Evolutionary conservation across 2,329 filamentous ascomycete genomes (phyloP), one percentile per base, ranked within the genome.

Genomic region (Talaromyces sp.): DNA sequence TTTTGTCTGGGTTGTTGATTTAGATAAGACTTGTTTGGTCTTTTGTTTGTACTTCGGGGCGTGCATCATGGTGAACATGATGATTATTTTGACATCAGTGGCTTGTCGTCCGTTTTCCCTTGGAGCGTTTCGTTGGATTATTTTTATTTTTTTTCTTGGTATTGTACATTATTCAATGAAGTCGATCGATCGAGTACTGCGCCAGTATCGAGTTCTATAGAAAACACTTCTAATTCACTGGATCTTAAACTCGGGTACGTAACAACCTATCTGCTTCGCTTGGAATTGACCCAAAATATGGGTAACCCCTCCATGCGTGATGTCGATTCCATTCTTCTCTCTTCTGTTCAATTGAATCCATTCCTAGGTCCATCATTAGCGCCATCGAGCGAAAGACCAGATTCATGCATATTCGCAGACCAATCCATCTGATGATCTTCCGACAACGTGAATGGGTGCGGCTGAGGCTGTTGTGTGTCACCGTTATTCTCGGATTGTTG

Each of bases 391-490:
- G 56, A 53, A 13, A 63, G 61, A 22, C 55, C 63, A 41, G 31
- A 61, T 39, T 22, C 58, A 37, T 56, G 63, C 65, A 74, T 66
- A 66, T 70, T 70, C 67, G 66, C 65, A 63, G 50, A 33, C 19
- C 41, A 40, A 17, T 72, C 66, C 58, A 57, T 56, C 22, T 48
- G 48, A 21, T 59, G 57, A 17, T 59, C 48, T 10, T 52, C 57
- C 8, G 57, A 59, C 19, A 60, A 33, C 10, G 58, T 53, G 28
- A 60, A 60, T 11, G 58, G 58, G 13, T 60, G 54, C 5, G 53
- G 48, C 35, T 60, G 58, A 21, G 53, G 35, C 37, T 55, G 36
- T 19, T 46, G 33, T 8, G 39, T 7, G 31, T 41, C 33, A 10
- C 48, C n/a, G 3, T 37, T 28, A 19, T 43, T 15, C 3, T 25